Evolutionary conservation across 1,284 basidiomycete species (phyloP).

Genomic region (Leccinum fuscescens): DNA sequence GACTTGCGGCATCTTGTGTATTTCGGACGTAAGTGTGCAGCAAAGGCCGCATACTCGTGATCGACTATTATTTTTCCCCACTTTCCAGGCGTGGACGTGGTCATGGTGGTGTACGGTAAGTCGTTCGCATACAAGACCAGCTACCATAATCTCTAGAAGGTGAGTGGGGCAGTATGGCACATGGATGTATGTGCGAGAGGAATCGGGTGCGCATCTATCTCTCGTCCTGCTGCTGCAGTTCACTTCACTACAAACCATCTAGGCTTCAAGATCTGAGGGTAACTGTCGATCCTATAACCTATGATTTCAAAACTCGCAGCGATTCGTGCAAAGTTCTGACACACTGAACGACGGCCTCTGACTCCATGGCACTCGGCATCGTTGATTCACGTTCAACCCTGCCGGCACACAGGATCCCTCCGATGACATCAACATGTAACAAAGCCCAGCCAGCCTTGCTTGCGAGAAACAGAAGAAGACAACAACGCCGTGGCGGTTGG

Average conservation of each 20-base stretch:
- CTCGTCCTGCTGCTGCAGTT: not conserved
- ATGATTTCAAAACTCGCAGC: too few relatives aligned
- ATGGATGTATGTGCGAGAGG: too few relatives aligned
- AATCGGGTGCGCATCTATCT: not conserved
- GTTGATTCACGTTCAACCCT: too few relatives aligned
- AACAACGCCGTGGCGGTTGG: not conserved
- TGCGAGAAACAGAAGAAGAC: not conserved
- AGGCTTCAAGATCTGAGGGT: not conserved
- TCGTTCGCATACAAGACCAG: not conserved
- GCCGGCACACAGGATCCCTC: too few relatives aligned
- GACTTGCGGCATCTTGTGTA: conserved; percentile 58
- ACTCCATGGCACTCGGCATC: too few relatives aligned
- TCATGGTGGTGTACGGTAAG: conserved; percentile 75
- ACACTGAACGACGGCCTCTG: not conserved
- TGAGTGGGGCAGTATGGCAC: too few relatives aligned
- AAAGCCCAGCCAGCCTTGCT: too few relatives aligned
- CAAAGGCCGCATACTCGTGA: not conserved
- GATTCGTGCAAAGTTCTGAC: not conserved
- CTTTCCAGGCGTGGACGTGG: conserved; percentile 60
- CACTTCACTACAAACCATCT: not conserved
- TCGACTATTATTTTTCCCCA: not conserved
- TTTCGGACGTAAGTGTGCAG: conserved; percentile 65
- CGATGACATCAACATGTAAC: too few relatives aligned
- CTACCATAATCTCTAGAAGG: too few relatives aligned
- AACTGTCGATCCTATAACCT: not conserved